Evolutionary conservation across 2,329 filamentous ascomycete species (phyloP), one percentile per base, ranked within the genome.

Genomic region (Aspergillus sp.): DNA sequence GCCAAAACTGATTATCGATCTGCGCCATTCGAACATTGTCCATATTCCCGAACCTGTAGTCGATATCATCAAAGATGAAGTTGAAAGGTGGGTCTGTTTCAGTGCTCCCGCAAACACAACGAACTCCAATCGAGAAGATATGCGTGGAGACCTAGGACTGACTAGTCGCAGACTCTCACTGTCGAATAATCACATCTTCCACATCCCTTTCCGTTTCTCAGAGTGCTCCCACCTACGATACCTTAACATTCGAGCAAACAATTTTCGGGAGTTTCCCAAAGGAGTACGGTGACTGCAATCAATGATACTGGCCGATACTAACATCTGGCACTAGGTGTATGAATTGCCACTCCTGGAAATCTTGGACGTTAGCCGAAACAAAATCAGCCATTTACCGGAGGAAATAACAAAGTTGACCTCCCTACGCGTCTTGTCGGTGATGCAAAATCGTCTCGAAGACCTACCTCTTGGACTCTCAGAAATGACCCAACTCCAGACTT

Each of bases 331-430:
- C 19, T 63, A 95, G 90, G 81, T 97, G 49, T 90, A 91, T 65
- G 83, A 90, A 66, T 78, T 97, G 52, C 84, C 82, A 45, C 86
- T 89, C 30, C 80, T 97, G 48, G 90, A 97, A 70, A 95, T 96
- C 50, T 80, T 97, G 52, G 91, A 97, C 70, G 78, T 97, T 47
- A 90, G 90, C 65, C 82, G 88, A 59, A 97, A 97, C 65, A 88
- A 86, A 65, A 83, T 97, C 52, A 81, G 80, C 43, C 74, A 80
- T 7, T 78, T 97, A 2, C 90, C 91, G 0, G 81, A 84, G 41
- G 86, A 90, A 46, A 87, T 96, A 52, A 81, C 80, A 51, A 88
- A 84, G 61, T 75, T 97, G 60, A 84, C 84, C 4, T 95, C 88
- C 1, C 74, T 97, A 54, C 94, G 95, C 63, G 90, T 96, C 13